Evolutionary conservation across 2,329 filamentous ascomycete species (phyloP).

Genomic region (Aspergillus niger): DNA sequence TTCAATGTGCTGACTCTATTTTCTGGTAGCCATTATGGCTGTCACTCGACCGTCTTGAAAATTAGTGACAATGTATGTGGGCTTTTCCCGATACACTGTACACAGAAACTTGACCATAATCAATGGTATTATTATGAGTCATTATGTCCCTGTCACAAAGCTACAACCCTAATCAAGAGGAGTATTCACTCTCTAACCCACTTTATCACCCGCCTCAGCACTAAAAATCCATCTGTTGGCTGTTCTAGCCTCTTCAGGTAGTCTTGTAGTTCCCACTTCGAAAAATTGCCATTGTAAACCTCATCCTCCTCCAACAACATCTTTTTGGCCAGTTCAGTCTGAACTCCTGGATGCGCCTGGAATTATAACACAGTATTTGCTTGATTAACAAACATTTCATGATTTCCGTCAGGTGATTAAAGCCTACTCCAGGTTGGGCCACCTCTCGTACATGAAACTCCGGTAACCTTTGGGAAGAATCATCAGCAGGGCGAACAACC

Average conservation of each 20-base stretch:
- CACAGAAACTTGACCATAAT: too few relatives aligned
- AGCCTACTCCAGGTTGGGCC: slow-evolving; percentile 34
- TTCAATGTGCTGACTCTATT: too few relatives aligned
- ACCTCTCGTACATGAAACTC: slow-evolving; percentile 49
- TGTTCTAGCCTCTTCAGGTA: neutral
- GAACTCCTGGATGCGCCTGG: slow-evolving; percentile 52
- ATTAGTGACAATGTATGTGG: too few relatives aligned
- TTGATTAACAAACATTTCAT: slow-evolving; percentile 45
- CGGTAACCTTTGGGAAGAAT: slow-evolving; percentile 32
- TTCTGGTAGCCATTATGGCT: too few relatives aligned
- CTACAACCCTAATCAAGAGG: too few relatives aligned
- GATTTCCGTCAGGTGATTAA: slow-evolving; percentile 39
- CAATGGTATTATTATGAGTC: too few relatives aligned
- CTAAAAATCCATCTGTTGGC: neutral
- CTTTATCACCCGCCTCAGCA: neutral
- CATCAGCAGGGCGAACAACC: neutral
- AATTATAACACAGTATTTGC: slow-evolving; percentile 47
- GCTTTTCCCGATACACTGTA: too few relatives aligned
- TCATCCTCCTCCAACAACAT: slow-evolving; percentile 31
- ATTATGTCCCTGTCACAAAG: too few relatives aligned
- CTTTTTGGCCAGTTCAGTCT: slow-evolving; percentile 39
- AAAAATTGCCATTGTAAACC: slow-evolving; percentile 13
- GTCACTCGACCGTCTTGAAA: too few relatives aligned
- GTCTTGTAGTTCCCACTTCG: neutral
- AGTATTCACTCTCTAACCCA: neutral